These are phyloP conservation scores for Ogataea zsoltii DNA, from an alignment of 805 yeast species.

Conservation along the genomic window DNA sequence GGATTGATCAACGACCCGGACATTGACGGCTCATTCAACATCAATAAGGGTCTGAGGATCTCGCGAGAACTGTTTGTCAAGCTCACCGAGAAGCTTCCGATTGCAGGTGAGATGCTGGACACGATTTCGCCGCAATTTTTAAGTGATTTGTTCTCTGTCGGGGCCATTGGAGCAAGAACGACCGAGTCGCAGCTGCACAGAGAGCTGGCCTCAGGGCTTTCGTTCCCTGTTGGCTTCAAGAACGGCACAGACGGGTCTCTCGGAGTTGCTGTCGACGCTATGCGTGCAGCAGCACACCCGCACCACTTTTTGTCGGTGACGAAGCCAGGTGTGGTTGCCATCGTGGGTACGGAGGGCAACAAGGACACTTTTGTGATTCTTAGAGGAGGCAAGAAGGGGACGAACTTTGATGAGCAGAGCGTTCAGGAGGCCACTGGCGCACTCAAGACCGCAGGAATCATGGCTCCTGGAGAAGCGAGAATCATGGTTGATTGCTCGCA, in stretches of 20 bases:
- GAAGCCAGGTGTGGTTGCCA: conserved; percentile 94
- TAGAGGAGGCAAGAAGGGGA: conserved; percentile 94
- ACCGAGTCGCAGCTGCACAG: conserved; percentile 98
- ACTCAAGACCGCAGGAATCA: conserved; percentile 45
- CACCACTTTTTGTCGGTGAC: conserved; percentile 96
- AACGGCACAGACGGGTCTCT: conserved; percentile 97
- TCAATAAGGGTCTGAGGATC: conserved; percentile 90
- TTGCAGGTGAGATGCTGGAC: conserved; percentile 97
- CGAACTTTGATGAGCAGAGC: conserved; percentile 80
- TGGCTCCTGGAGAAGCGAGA: conserved; percentile 49
- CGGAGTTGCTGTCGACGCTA: conserved; percentile 93
- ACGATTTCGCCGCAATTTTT: conserved; percentile 96
- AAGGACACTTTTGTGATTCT: conserved; percentile 85
- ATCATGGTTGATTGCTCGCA: conserved; percentile 98
- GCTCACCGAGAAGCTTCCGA: conserved; percentile 81
- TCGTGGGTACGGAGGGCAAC: conserved; percentile 94
- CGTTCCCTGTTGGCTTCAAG: conserved; percentile 98
- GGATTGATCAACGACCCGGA: conserved; percentile 98
- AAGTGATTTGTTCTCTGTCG: conserved; percentile 89
- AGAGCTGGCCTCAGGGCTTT: conserved; percentile 93
- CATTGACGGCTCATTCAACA: conserved; percentile 87
- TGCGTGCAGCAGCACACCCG: conserved; percentile 86
- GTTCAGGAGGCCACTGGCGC: conserved; percentile 67
- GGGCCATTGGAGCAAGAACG: conserved; percentile 99
- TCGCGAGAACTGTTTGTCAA: conserved; percentile 84